Evolutionary conservation across 306 rosid species (phyloP).

Genomic region (Hylodesmum podocarpum): DNA sequence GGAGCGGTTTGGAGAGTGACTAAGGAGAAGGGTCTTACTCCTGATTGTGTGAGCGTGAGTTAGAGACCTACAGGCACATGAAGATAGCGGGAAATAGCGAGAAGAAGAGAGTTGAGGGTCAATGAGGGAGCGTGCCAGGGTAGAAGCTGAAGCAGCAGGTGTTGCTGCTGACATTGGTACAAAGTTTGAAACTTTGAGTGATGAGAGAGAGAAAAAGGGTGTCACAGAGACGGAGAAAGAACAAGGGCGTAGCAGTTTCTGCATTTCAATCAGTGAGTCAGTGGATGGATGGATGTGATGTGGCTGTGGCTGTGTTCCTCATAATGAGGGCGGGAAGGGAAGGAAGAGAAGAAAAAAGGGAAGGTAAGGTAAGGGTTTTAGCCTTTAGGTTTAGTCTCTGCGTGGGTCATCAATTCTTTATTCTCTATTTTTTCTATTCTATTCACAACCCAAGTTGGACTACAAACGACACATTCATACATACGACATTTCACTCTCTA

Average conservation of each 20-base stretch:
- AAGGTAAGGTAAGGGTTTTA: too few species aligned
- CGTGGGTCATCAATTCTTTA: too few species aligned
- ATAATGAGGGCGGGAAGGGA: not conserved
- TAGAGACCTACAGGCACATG: not conserved
- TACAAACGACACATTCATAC: not conserved
- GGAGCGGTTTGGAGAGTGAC: not conserved
- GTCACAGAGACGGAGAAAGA: not conserved
- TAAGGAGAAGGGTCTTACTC: not conserved
- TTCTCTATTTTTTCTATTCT: not conserved
- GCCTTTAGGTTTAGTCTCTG: not conserved
- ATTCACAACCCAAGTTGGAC: not conserved
- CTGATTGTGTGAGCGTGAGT: not conserved
- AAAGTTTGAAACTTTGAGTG: not conserved
- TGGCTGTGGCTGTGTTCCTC: not conserved
- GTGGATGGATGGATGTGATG: too few species aligned
- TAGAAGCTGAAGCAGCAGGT: not conserved
- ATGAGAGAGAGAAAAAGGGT: not conserved
- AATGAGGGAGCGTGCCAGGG: not conserved
- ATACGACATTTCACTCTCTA: too few species aligned
- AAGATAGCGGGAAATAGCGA: not conserved
- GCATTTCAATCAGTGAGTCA: not conserved
- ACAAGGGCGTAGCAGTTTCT: not conserved
- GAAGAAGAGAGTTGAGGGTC: not conserved
- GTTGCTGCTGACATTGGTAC: not conserved
- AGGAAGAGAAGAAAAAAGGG: not conserved